Conservation (phyloP, 495 filamentous ascomycete genomes). For the Margaritispora aquatica region DNA sequence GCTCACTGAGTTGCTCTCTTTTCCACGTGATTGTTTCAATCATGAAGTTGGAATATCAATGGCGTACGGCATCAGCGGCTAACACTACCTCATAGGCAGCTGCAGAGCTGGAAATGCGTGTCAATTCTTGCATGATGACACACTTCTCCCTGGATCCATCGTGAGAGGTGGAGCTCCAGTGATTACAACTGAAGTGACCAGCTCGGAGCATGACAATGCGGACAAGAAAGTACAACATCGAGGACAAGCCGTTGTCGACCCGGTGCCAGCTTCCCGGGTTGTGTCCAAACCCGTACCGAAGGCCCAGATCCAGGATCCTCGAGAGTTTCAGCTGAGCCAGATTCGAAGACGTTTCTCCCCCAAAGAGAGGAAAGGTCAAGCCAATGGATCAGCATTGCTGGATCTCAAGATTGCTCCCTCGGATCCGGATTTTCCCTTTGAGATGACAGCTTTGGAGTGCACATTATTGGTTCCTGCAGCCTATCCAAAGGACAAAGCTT, state of each 20-base stretch:
- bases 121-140: conserved; percentile 23
- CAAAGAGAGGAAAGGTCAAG: conserved; percentile 38
- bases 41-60: neutral
- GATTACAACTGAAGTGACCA: neutral
- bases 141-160: conserved; percentile 2
- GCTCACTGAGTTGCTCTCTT: neutral
- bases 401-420: conserved; percentile 65
- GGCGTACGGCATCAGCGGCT: conserved; percentile 15
- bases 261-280: conserved; percentile 38
- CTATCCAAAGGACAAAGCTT: conserved; percentile 55
- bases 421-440: conserved; percentile 35
- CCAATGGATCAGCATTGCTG: conserved; percentile 39
- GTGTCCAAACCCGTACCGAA: conserved; percentile 60
- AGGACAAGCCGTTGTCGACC: conserved; percentile 17
- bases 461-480: conserved; percentile 57
- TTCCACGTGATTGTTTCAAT: conserved; percentile 13
- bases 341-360: conserved; percentile 65
- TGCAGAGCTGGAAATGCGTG: conserved; percentile 22
- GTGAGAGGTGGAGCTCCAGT: neutral
- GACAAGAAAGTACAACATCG: conserved; percentile 12
- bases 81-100: conserved; percentile 13
- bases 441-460: conserved; percentile 36
- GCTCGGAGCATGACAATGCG: neutral
- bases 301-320: conserved; percentile 58
- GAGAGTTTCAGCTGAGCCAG: conserved; percentile 73